Conservation (phyloP, 2,329 filamentous ascomycete genomes). For the Botryosphaeria dothidea region DNA sequence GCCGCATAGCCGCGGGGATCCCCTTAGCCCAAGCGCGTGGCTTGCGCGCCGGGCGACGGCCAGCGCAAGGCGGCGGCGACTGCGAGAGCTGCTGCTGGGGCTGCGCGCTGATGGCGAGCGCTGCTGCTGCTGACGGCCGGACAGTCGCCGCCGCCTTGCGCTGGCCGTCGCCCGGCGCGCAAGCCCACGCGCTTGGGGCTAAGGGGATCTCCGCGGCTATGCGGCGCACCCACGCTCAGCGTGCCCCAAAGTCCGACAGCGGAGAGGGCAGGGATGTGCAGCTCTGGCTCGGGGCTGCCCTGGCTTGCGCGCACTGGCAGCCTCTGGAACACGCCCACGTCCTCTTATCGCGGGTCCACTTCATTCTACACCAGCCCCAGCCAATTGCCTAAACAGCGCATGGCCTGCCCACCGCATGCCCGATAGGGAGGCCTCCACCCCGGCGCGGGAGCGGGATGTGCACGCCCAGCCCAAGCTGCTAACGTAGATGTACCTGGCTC, state of each 20-base stretch:
- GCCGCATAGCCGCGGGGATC: constrained; percentile 14
- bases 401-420: constrained; percentile 1
- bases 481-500: constrained; percentile 1
- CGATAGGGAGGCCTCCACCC: constrained; percentile 14
- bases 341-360: constrained; percentile 15
- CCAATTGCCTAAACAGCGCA: constrained; percentile 4
- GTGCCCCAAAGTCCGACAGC: constrained; percentile 1
- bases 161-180: not conserved
- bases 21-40: not conserved
- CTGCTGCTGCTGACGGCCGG: not conserved
- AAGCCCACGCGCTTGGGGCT: not conserved
- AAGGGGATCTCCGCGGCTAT: constrained; percentile 11
- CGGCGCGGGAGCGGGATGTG: constrained; percentile 16
- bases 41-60: constrained; percentile 1
- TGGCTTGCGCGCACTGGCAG: constrained; percentile 6
- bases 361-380: constrained; percentile 9
- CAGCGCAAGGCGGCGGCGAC: not conserved
- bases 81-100: not conserved
- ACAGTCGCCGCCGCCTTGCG: not conserved
- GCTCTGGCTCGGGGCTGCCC: not conserved
- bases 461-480: constrained; percentile 2
- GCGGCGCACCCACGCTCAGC: constrained; percentile 14
- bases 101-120: not conserved
- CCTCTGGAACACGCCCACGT: constrained; percentile 10
- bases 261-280: not conserved